phyloP scores from a whole-genome alignment of 768 basidiomycete species.

The Lactarius hengduanensis region DNA sequence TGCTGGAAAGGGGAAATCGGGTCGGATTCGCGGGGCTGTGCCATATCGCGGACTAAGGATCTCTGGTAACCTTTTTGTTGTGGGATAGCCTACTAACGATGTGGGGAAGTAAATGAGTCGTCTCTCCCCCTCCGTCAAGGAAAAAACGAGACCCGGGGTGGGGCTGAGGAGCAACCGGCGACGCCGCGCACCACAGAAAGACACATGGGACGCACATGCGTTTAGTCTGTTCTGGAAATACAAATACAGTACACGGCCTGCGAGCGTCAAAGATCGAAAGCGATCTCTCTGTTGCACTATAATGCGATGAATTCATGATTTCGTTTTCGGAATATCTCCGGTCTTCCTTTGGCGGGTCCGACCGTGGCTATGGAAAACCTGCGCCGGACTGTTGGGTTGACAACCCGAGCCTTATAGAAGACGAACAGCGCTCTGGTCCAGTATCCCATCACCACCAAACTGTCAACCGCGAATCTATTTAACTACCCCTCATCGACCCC shows the following conservation, averaged over 20 bases:
- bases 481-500: background rate
- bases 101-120: background rate
- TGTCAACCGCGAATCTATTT: slow-evolving; percentile 16
- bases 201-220: slow-evolving; percentile 16
- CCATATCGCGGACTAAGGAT: background rate
- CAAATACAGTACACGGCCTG: background rate
- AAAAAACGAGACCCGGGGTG: background rate
- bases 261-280: background rate
- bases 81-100: background rate
- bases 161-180: background rate
- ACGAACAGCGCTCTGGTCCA: background rate
- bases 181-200: background rate
- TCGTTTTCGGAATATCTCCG: background rate
- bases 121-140: background rate
- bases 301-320: background rate
- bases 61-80: background rate
- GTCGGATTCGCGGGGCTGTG: slow-evolving; percentile 4
- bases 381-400: background rate
- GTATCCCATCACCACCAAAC: background rate
- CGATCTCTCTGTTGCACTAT: background rate
- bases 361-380: background rate
- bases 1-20: background rate
- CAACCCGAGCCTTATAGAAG: background rate
- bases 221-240: background rate
- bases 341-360: background rate